Percentiles rank a stretch among this genome's conserved stretches.
These are phyloP conservation scores for Penicillium verhagenii DNA, from an alignment of 495 filamentous ascomycete species.

Conservation along the genomic window DNA sequence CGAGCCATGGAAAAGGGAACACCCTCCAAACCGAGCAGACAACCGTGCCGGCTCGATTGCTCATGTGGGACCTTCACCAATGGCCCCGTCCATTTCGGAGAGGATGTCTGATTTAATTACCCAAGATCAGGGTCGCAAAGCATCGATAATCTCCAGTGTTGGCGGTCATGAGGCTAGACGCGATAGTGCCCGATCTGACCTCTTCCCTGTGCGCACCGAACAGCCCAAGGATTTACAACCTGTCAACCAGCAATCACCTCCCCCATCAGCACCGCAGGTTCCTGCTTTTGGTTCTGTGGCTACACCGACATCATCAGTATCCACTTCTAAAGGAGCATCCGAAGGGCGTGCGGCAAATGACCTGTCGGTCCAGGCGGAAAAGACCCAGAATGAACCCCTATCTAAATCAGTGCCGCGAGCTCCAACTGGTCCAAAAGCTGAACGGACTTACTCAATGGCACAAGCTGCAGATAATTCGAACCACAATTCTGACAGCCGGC, in stretches of 20 bases:
- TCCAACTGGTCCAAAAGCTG: constrained; percentile 44
- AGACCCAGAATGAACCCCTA: constrained; percentile 23
- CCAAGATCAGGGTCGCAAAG: constrained; percentile 34
- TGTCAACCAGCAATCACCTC: constrained; percentile 54
- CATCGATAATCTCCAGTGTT: constrained; percentile 33
- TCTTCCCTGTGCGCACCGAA: constrained; percentile 35
- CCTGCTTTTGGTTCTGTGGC: constrained; percentile 72
- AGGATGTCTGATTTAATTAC: constrained; percentile 24
- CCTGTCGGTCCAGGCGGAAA: constrained; percentile 33
- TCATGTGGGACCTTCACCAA: constrained; percentile 10
- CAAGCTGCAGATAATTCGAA: constrained; percentile 19
- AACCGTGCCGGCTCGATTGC: constrained; percentile 36
- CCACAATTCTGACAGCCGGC: constrained; percentile 16
- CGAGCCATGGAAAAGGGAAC: constrained; percentile 55
- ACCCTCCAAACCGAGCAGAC: constrained; percentile 40
- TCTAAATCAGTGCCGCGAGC: constrained; percentile 27
- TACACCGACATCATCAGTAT: constrained; percentile 29
- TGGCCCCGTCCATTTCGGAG: constrained; percentile 6
- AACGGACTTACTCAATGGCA: constrained; percentile 23
- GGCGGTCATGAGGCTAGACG: constrained; percentile 35
- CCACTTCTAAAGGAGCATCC: constrained; percentile 30
- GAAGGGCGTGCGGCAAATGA: constrained; percentile 42
- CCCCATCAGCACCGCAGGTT: constrained; percentile 76
- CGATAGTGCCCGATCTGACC: constrained; percentile 43
- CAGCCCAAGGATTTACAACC: constrained; percentile 38